Evolutionary conservation across 441 rosid genomes (phyloP), one percentile per base, ranked within the genome.

Genomic region (Croton setiger): DNA sequence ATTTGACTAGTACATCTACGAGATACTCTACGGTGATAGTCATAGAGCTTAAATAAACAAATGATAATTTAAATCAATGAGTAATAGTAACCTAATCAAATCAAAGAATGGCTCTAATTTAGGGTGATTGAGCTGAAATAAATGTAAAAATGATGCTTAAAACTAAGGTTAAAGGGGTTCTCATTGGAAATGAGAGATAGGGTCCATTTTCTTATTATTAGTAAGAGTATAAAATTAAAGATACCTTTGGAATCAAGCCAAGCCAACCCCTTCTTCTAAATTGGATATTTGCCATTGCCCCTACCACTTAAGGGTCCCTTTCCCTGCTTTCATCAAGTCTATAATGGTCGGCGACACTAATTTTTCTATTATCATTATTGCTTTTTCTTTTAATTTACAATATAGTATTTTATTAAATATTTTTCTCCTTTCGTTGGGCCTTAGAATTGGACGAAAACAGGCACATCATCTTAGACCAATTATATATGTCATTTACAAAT

Each of bases 171-270:
- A 35, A 66, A 52, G 23, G 14, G 21, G 45, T 27, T 48, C 66
- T 71, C 48, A 77, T 66, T 60, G 63, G 68, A 65, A 68, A 72
- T 13, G 67, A 63, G 27, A 9, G 63, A 39, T 31, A 45, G 64
- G 73, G 58, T 47, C 64, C 52, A 33, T 18, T 65, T 7, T 33
- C n/a, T 56, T 17, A 71, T 75, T 60, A 81, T 78, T 78, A 81
- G 5, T 37, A 27, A 7, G 21, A 18, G 36, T 66, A 43, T 20
- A 74, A 66, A 47, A 74, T 53, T 69, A 60, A 56, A n/a, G 72
- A 53, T 74, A 49, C 64, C 76, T 75, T 82, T 7, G 7, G 37
- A 68, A 33, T 66, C 69, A 75, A 73, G 80, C 75, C 20, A 69
- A 7, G n/a, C n/a, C n/a, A n/a, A n/a, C n/a, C n/a, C n/a, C 31